phyloP scores from a whole-genome alignment of 2,329 filamentous ascomycete genomes.

The Clonostachys solani region DNA sequence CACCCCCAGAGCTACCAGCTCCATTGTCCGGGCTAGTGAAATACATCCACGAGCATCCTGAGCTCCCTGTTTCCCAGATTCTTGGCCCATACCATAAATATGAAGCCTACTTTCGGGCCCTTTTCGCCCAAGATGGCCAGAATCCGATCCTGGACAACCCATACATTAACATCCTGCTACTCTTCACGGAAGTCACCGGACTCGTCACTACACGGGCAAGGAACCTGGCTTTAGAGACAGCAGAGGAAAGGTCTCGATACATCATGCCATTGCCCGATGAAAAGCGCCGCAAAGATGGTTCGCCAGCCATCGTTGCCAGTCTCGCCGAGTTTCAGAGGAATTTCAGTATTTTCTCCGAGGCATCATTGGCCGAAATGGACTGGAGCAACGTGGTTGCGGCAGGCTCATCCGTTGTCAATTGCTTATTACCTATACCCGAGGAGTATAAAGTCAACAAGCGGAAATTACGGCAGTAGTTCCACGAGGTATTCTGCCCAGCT shows the following conservation, averaged over 20 bases:
- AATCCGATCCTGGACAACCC: conserved; percentile 53
- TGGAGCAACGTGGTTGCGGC: conserved; percentile 82
- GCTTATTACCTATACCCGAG: conserved; percentile 66
- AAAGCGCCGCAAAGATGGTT: conserved; percentile 57
- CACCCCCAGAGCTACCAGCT: conserved; percentile 40
- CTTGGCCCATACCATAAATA: conserved; percentile 50
- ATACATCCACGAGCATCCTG: conserved; percentile 49
- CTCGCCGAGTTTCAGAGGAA: conserved; percentile 72
- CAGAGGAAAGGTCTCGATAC: conserved; percentile 58
- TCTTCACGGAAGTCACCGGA: conserved; percentile 55
- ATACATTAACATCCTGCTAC: conserved; percentile 59
- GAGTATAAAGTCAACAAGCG: conserved; percentile 59
- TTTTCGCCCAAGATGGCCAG: conserved; percentile 64
- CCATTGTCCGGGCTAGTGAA: conserved; percentile 36
- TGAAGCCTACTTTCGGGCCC: conserved; percentile 60
- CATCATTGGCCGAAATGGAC: conserved; percentile 68
- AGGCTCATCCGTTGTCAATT: conserved; percentile 77
- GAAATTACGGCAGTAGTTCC: conserved; percentile 68
- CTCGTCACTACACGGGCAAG: conserved; percentile 60
- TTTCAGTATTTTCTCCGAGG: conserved; percentile 79
- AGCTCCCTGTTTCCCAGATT: not conserved
- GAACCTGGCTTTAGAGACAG: conserved; percentile 49
- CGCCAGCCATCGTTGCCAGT: conserved; percentile 62
- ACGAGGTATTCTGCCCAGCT: conserved; percentile 74
- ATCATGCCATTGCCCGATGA: conserved; percentile 63